Evolutionary conservation across 2,329 filamentous ascomycete genomes (phyloP).

Genomic region (Lachnellula hyalina): DNA sequence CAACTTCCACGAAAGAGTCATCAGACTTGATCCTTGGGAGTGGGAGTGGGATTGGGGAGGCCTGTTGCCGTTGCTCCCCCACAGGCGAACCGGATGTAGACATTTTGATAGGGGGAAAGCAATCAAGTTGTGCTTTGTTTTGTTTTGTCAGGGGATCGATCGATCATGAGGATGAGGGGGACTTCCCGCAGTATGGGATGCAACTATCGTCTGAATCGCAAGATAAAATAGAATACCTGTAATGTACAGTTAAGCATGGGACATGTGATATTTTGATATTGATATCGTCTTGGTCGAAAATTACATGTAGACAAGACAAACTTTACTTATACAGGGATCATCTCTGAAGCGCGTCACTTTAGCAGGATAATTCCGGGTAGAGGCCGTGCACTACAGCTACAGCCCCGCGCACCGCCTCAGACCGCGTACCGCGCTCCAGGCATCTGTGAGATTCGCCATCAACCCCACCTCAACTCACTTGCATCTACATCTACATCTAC

Average conservation of each 20-base stretch:
- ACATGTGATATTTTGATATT: background rate
- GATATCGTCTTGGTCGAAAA: no score
- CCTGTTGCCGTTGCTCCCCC: background rate
- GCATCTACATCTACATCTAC: background rate
- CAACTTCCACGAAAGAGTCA: conserved; percentile 56
- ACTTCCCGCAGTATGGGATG: background rate
- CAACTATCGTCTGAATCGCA: background rate
- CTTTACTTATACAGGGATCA: no score
- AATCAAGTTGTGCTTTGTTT: background rate
- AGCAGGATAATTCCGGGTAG: background rate
- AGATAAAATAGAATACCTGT: background rate
- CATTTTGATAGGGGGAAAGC: background rate
- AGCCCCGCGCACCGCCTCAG: no score
- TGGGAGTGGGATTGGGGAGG: conserved; percentile 37
- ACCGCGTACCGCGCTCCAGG: no score
- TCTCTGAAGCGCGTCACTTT: no score
- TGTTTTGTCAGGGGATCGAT: background rate
- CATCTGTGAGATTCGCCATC: conserved; percentile 14
- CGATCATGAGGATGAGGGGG: background rate
- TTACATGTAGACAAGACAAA: background rate
- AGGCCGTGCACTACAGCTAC: background rate
- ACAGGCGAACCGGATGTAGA: background rate
- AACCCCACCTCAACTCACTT: conserved; percentile 6
- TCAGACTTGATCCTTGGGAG: conserved; percentile 52
- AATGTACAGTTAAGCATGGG: background rate